phyloP scores from a whole-genome alignment of 495 filamentous ascomycete genomes.

The Chaetomidium leptoderma region DNA sequence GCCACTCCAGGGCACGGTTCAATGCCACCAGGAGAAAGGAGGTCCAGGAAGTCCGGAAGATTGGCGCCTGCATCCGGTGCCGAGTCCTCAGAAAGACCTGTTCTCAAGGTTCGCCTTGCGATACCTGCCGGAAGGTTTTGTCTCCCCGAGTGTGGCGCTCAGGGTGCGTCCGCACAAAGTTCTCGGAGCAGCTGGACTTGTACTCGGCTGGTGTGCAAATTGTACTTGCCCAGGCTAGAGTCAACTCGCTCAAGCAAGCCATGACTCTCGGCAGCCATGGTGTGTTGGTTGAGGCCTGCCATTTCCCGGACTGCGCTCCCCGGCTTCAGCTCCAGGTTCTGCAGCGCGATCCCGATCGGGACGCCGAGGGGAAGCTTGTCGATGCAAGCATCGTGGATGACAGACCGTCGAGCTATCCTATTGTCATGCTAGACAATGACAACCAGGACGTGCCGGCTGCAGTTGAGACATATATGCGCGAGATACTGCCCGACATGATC shows the following conservation, averaged over 20 bases:
- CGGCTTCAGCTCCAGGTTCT: slow-evolving; percentile 52
- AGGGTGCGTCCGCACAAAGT: slow-evolving; percentile 70
- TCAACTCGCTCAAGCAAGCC: slow-evolving; percentile 56
- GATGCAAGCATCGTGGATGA: slow-evolving; percentile 37
- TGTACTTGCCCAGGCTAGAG: slow-evolving; percentile 61
- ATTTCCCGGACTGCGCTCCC: slow-evolving; percentile 57
- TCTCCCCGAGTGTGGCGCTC: slow-evolving; percentile 76
- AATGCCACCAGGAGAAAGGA: slow-evolving; percentile 64
- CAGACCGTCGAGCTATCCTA: slow-evolving; percentile 32
- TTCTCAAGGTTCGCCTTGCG: slow-evolving; percentile 74
- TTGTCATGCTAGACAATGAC: slow-evolving; percentile 61
- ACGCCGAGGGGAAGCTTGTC: slow-evolving; percentile 34
- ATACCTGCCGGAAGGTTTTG: slow-evolving; percentile 71
- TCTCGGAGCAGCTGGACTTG: slow-evolving; percentile 68
- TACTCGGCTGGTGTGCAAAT: slow-evolving; percentile 68
- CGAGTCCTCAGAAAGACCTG: slow-evolving; percentile 84
- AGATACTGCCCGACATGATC: slow-evolving; percentile 56
- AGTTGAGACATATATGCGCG: slow-evolving; percentile 67
- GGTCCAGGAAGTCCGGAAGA: slow-evolving; percentile 74
- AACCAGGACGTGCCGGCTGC: slow-evolving; percentile 62
- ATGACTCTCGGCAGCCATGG: slow-evolving; percentile 54
- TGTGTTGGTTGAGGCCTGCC: slow-evolving; percentile 62
- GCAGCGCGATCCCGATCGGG: slow-evolving; percentile 46
- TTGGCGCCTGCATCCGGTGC: slow-evolving; percentile 81
- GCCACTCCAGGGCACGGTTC: slow-evolving; percentile 60